These are phyloP conservation scores for Chaetomium sp. DNA, from an alignment of 2,329 filamentous ascomycete genomes.

Conservation along the genomic window DNA sequence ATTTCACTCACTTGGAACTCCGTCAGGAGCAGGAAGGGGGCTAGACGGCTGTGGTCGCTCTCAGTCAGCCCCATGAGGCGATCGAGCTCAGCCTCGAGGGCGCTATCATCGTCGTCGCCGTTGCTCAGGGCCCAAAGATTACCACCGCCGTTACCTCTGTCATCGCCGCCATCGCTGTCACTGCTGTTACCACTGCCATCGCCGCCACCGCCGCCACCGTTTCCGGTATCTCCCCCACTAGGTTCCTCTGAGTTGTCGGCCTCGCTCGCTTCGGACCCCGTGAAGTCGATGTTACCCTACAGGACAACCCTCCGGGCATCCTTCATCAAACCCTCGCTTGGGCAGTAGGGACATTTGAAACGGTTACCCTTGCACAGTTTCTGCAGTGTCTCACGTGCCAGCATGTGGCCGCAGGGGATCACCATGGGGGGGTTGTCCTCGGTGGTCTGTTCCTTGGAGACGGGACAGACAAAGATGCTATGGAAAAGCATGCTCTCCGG, in stretches of 20 bases:
- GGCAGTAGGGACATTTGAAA: constrained; percentile 97
- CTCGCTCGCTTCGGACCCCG: neutral
- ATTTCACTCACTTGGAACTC: too few relatives aligned
- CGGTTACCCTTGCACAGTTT: constrained; percentile 69
- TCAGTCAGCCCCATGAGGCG: too few relatives aligned
- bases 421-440: constrained; percentile 94
- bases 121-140: neutral
- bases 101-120: neutral
- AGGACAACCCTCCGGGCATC: constrained; percentile 71
- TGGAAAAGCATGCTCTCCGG: constrained; percentile 68
- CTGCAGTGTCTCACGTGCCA: constrained; percentile 76
- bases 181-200: neutral
- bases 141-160: neutral
- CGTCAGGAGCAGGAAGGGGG: too few relatives aligned
- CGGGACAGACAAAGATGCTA: constrained; percentile 94
- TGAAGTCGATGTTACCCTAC: constrained; percentile 29
- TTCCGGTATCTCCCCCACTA: neutral
- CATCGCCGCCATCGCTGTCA: neutral
- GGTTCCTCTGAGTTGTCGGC: too few relatives aligned
- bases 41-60: too few relatives aligned
- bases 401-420: constrained; percentile 90
- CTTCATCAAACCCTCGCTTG: constrained; percentile 68
- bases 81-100: neutral
- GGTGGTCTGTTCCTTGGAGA: constrained; percentile 93
- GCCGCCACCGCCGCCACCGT: neutral